Base-by-base conservation (phyloP, 1,284 basidiomycete genomes). In the Sporisorium scitamineum region DNA sequence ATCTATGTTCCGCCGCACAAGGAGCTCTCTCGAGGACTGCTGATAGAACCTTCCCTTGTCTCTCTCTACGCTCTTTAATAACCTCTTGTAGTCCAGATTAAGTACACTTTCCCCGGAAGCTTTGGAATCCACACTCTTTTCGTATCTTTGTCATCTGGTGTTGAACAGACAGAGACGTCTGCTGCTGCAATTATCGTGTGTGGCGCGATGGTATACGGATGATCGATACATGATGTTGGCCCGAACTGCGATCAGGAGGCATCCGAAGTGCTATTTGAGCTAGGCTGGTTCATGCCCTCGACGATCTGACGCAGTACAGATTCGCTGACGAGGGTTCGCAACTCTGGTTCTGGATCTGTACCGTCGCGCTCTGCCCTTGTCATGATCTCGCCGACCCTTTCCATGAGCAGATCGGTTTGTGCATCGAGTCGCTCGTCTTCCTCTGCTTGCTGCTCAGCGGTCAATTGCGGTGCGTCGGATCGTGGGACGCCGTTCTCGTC, bases 261-360 rank as follows among this genome's bases (percentile, higher is more conserved):
- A 31, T 61, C 50, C 6, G 42, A 22, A 18, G 34, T 8, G 20
- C 27, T 34, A n/a, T 29, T 8, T 2, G 37, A 11, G 10, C 11
- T 37, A 2, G 71, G 59, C 26, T 44, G 54, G 16, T 45, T 54
- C 62, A 72, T 63, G 13, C 79, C 80, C 34, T 83, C 79, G 31
- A 79, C 45, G 34, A 83, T 77, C 54, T 83, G 81, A 13, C 65
- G 60, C 24, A 77, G 53, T 3, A 83, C 66, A 11, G 72, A 73
- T 16, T 76, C 79, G 61, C 81, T 74, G 6, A 83, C 76, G 18
- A 82, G 57, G 24, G 74, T 56, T 6, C 76, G 55, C 26, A 82
- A 58, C 52, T 78, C 63, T 20, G 77, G 70, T 27, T 78, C 75
- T 6, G 80, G 78, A 44, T 81, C 80, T 10, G 61, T 61, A 0